Evolutionary conservation across 164 flowering plant species (phyloP).

Genomic region (Echeveria elegans): DNA sequence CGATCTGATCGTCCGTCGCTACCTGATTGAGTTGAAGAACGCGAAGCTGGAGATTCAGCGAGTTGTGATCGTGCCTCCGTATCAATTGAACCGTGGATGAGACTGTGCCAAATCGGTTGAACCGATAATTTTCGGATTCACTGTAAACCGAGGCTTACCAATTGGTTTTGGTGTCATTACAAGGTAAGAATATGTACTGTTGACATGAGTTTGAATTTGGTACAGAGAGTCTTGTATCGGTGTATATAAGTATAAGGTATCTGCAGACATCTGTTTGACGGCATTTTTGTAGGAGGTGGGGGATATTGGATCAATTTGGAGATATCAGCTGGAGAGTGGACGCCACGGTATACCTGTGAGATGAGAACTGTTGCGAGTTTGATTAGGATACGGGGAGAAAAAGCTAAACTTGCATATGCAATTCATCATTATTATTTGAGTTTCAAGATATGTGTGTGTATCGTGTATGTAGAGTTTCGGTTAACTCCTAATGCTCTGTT

Average conservation of each 20-base stretch:
- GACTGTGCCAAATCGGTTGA: neutral
- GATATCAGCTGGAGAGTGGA: slow-evolving; percentile 67
- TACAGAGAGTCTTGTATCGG: neutral
- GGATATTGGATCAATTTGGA: slow-evolving; percentile 43
- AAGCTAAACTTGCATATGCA: neutral
- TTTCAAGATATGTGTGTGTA: neutral
- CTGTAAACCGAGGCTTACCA: too few species aligned
- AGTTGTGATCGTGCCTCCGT: neutral
- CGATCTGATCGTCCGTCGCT: neutral
- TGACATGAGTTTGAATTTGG: too few species aligned
- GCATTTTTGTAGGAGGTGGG: slow-evolving; percentile 57
- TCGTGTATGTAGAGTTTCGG: too few species aligned
- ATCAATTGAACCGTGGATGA: neutral
- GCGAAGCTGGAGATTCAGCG: neutral
- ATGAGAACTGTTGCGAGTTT: slow-evolving; percentile 1
- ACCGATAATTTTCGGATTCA: neutral
- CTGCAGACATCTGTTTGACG: slow-evolving; percentile 47
- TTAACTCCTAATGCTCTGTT: too few species aligned
- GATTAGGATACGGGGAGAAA: slow-evolving; percentile 1
- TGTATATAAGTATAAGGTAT: neutral
- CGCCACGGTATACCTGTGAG: slow-evolving; percentile 73
- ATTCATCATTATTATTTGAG: neutral
- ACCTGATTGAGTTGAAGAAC: neutral
- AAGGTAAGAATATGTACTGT: too few species aligned
- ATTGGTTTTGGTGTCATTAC: too few species aligned